Percentiles rank a stretch among this genome's conserved stretches.
These are phyloP conservation scores for Penicillium digitatum DNA, from an alignment of 2,329 filamentous ascomycete genomes.

Conservation along the genomic window DNA sequence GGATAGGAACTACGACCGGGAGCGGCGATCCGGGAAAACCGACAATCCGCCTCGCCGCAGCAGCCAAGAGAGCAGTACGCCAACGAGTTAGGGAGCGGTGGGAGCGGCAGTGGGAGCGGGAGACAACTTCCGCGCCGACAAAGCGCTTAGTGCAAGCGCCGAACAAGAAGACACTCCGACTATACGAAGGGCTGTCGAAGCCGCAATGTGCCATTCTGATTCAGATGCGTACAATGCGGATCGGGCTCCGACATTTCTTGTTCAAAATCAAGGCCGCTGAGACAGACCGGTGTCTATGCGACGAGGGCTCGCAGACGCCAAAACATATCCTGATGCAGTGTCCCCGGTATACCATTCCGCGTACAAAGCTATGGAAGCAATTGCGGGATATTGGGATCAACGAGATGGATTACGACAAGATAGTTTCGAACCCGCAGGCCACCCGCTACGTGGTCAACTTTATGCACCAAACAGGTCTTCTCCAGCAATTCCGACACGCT, in stretches of 20 bases:
- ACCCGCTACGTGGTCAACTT: not conserved
- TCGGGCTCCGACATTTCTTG: conserved; percentile 7
- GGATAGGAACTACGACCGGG: not conserved
- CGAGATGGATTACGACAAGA: not conserved
- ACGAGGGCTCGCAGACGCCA: conserved; percentile 3
- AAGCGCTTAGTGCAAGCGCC: not conserved
- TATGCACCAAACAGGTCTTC: not conserved
- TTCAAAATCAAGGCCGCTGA: conserved; percentile 10
- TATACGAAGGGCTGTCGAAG: conserved; percentile 5
- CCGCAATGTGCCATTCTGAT: conserved; percentile 1
- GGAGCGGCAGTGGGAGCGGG: not conserved
- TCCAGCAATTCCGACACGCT: not conserved
- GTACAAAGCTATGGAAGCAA: not conserved
- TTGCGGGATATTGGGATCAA: rapidly evolving
- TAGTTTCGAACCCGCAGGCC: not conserved
- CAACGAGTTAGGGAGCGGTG: not conserved
- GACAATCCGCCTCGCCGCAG: not conserved
- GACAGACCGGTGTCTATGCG: not conserved
- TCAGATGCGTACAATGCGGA: conserved; percentile 6
- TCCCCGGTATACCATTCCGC: rapidly evolving
- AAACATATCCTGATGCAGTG: not conserved
- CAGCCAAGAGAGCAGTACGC: not conserved
- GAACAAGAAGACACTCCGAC: not conserved
- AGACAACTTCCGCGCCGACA: not conserved
- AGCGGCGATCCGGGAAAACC: not conserved